A percentile compares a stretch with the other conserved stretches of the same genome.
Evolutionary conservation across 2,329 filamentous ascomycete species (phyloP).

Genomic region (Drechmeria coniospora): DNA sequence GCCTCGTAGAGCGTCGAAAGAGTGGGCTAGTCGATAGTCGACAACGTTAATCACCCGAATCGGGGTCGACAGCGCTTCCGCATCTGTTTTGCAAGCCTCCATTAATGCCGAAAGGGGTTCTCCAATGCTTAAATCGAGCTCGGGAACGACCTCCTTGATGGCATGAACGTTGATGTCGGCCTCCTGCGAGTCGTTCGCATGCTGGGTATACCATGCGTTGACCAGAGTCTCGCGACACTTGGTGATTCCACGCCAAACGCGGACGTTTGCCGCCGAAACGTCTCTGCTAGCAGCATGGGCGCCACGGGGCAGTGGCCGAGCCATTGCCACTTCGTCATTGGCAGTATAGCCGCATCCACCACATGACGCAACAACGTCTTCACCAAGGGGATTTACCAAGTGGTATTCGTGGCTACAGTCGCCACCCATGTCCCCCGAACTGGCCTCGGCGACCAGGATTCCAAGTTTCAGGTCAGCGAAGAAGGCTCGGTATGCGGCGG

Average conservation of each 20-base stretch:
- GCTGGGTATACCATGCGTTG: slow-evolving; percentile 49
- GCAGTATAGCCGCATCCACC: slow-evolving; percentile 56
- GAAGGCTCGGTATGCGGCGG: slow-evolving; percentile 56
- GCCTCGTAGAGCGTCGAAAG: slow-evolving; percentile 10
- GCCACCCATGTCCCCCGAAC: slow-evolving; percentile 93
- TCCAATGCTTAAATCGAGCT: slow-evolving; percentile 57
- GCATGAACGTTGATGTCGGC: slow-evolving; percentile 35
- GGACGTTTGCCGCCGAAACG: slow-evolving; percentile 8
- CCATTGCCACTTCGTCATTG: slow-evolving; percentile 69
- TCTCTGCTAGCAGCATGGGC: neutral
- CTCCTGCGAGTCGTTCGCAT: slow-evolving; percentile 10
- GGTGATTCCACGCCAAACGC: slow-evolving; percentile 48
- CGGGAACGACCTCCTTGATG: slow-evolving; percentile 49
- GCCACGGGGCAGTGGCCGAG: slow-evolving; percentile 8
- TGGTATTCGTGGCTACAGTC: slow-evolving; percentile 92
- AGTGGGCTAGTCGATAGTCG: slow-evolving; percentile 14
- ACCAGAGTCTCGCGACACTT: slow-evolving; percentile 53
- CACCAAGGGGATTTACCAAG: slow-evolving; percentile 61
- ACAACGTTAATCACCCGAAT: slow-evolving; percentile 18
- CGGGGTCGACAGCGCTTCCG: slow-evolving; percentile 1
- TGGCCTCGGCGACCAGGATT: slow-evolving; percentile 72
- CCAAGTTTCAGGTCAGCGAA: slow-evolving; percentile 75
- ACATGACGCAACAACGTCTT: slow-evolving; percentile 74
- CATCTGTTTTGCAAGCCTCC: slow-evolving; percentile 13
- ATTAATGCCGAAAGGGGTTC: slow-evolving; percentile 39